Evolutionary conservation across 164 flowering plant species (phyloP).

Genomic region (Vitis rotundifolia): DNA sequence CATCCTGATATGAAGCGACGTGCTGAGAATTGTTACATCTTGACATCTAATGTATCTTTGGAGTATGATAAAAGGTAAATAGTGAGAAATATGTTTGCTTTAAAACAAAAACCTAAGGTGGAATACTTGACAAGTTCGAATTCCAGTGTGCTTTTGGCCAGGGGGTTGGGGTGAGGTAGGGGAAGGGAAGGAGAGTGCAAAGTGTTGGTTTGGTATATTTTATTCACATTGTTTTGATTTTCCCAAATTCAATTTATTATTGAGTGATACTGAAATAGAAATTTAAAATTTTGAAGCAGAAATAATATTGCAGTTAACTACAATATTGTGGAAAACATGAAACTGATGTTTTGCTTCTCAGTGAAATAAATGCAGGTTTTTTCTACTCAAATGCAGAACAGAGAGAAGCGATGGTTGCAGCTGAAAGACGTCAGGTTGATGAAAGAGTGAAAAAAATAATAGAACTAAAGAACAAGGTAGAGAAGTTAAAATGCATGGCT

Average conservation of each 20-base stretch:
- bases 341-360: conserved; percentile 34
- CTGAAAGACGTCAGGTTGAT: conserved; percentile 96
- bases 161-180: too few species aligned
- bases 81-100: not conserved
- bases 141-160: too few species aligned
- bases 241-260: too few species aligned
- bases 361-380: conserved; percentile 99
- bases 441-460: conserved; percentile 87
- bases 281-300: too few species aligned
- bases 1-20: conserved; percentile 99
- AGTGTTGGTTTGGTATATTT: too few species aligned
- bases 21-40: conserved; percentile 89
- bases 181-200: too few species aligned
- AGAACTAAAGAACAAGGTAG: conserved; percentile 86
- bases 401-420: conserved; percentile 97
- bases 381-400: conserved; percentile 98
- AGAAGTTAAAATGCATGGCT: not conserved
- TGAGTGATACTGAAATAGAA: too few species aligned
- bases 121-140: too few species aligned
- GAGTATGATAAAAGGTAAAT: conserved; percentile 97
- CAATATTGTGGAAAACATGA: not conserved
- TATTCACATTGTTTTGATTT: too few species aligned
- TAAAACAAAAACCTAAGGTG: too few species aligned
- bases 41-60: conserved; percentile 92
- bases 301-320: too few species aligned